A percentile compares a stretch with the other conserved stretches of the same genome.
These are phyloP conservation scores for Hymenoscyphus repandus DNA, from an alignment of 2,329 filamentous ascomycete species.

Conservation along the genomic window DNA sequence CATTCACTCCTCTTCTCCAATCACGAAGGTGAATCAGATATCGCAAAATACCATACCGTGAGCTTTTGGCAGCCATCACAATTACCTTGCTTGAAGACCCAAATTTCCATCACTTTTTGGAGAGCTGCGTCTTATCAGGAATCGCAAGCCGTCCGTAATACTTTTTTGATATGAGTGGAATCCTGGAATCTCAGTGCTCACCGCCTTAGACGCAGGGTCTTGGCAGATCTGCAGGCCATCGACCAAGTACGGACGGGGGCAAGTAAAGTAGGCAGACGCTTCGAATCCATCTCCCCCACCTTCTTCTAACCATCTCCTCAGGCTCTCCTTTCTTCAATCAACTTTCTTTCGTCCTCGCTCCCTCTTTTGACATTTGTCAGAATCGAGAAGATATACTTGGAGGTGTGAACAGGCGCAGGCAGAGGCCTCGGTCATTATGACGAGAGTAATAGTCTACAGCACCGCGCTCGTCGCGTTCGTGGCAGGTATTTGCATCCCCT, in stretches of 20 bases:
- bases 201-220: too few relatives aligned
- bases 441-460: conserved; percentile 38
- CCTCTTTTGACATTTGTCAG: background rate
- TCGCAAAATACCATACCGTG: background rate
- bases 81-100: too few relatives aligned
- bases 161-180: too few relatives aligned
- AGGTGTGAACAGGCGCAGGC: conserved; percentile 7
- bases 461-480: conserved; percentile 38
- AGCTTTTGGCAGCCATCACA: background rate
- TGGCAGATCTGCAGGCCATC: too few relatives aligned
- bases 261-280: too few relatives aligned
- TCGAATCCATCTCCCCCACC: conserved; percentile 1
- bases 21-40: background rate
- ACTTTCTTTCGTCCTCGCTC: background rate
- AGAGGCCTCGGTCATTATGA: conserved; percentile 33
- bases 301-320: conserved; percentile 1
- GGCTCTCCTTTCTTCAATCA: background rate
- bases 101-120: too few relatives aligned
- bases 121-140: too few relatives aligned
- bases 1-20: background rate
- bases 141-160: too few relatives aligned
- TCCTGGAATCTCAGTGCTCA: too few relatives aligned
- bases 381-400: background rate
- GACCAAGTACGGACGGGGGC: too few relatives aligned
- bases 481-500: conserved; percentile 34